Evolutionary conservation across 2,329 filamentous ascomycete species (phyloP).

Genomic region (Aspergillus aculeatinus): DNA sequence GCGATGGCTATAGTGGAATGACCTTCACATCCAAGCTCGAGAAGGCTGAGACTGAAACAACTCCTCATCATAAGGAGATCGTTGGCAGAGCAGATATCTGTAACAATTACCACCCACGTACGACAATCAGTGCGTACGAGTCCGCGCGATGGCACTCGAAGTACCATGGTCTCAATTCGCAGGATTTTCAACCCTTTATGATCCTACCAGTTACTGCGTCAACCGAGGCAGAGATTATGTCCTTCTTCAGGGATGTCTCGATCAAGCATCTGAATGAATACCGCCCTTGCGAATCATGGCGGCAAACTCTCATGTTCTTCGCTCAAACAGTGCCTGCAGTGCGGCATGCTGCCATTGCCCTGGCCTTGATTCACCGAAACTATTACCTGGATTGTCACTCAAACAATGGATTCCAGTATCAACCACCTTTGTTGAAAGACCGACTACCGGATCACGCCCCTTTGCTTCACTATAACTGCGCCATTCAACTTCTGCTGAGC

Average conservation of each 20-base stretch:
- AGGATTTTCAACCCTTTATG: slow-evolving; percentile 12
- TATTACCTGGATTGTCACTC: slow-evolving; percentile 21
- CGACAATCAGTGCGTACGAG: not conserved
- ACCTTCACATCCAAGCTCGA: not conserved
- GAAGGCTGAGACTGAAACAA: not conserved
- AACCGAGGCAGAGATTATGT: slow-evolving; percentile 16
- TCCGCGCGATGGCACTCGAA: not conserved
- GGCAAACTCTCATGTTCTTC: slow-evolving; percentile 37
- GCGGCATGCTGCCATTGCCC: slow-evolving; percentile 35
- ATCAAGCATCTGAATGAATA: slow-evolving; percentile 29
- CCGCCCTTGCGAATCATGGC: slow-evolving; percentile 33
- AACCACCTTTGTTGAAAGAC: slow-evolving; percentile 4
- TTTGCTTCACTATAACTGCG: slow-evolving; percentile 19
- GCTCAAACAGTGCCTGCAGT: slow-evolving; percentile 33
- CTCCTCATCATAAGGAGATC: not conserved
- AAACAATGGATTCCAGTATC: not conserved
- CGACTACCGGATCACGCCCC: slow-evolving; percentile 18
- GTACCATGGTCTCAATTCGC: slow-evolving; percentile 1
- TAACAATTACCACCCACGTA: slow-evolving; percentile 9
- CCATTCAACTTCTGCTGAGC: slow-evolving; percentile 28
- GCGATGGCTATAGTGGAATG: slow-evolving; percentile 36
- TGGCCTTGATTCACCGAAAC: slow-evolving; percentile 24
- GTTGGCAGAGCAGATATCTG: slow-evolving; percentile 9
- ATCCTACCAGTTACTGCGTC: slow-evolving; percentile 12
- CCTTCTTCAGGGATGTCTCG: slow-evolving; percentile 17